Evolutionary conservation across 768 basidiomycete genomes (phyloP).

Genomic region (Lyophyllum shimeji): DNA sequence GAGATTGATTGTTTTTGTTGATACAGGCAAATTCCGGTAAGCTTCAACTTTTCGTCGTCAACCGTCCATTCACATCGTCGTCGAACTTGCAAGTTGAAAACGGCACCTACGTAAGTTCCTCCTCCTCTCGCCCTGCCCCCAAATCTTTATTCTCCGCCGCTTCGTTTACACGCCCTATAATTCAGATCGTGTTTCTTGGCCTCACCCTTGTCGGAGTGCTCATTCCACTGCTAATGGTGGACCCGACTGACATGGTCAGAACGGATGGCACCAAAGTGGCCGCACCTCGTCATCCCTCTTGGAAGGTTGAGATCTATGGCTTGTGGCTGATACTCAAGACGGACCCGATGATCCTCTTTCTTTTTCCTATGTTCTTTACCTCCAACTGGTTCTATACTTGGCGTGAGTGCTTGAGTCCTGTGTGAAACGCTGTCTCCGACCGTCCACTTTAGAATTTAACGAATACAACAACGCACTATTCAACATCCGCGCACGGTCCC

Average conservation of each 20-base stretch:
- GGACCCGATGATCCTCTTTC: slow-evolving; percentile 69
- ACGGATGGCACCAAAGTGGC: slow-evolving; percentile 72
- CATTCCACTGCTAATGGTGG: slow-evolving; percentile 69
- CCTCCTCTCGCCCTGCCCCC: not conserved
- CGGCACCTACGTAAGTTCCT: slow-evolving; percentile 65
- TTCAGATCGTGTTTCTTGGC: slow-evolving; percentile 73
- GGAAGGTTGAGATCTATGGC: slow-evolving; percentile 73
- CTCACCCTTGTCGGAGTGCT: slow-evolving; percentile 68
- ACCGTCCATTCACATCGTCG: not conserved
- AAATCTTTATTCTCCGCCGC: not conserved
- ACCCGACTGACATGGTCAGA: slow-evolving; percentile 71
- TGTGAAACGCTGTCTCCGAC: slow-evolving; percentile 3
- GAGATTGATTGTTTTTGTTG: slow-evolving; percentile 1
- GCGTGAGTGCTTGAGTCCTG: slow-evolving; percentile 47
- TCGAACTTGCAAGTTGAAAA: slow-evolving; percentile 50
- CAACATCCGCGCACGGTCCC: slow-evolving; percentile 73
- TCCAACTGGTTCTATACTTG: slow-evolving; percentile 88
- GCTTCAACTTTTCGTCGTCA: slow-evolving; percentile 10
- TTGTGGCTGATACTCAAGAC: slow-evolving; percentile 66
- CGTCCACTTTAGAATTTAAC: slow-evolving; percentile 58
- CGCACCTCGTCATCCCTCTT: slow-evolving; percentile 65
- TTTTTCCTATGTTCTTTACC: slow-evolving; percentile 86
- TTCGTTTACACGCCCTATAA: not conserved
- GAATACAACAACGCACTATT: slow-evolving; percentile 80
- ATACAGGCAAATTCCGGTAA: slow-evolving; percentile 40